Evolutionary conservation across 495 filamentous ascomycete species (phyloP).

Genomic region (Aspergillus campestris): DNA sequence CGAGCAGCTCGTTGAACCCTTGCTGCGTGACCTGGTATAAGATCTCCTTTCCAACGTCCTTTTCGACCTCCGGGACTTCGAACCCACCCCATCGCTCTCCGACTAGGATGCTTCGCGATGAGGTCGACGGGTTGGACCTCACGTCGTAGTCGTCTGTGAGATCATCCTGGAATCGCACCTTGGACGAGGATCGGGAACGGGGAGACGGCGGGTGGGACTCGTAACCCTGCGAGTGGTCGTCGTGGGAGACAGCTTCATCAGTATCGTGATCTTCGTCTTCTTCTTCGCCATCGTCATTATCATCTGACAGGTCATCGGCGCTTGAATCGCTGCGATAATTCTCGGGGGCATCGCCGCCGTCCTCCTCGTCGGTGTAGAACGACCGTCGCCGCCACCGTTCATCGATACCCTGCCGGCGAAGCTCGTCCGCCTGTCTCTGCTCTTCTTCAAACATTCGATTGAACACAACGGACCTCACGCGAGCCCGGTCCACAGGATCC

Average conservation of each 20-base stretch:
- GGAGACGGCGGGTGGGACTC: slow-evolving; percentile 46
- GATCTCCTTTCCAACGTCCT: slow-evolving; percentile 77
- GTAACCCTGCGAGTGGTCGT: slow-evolving; percentile 27
- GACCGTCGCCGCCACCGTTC: slow-evolving; percentile 65
- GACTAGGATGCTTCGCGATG: slow-evolving; percentile 64
- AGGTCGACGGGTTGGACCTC: slow-evolving; percentile 70
- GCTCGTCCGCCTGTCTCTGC: slow-evolving; percentile 29
- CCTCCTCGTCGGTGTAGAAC: slow-evolving; percentile 77
- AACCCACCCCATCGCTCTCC: slow-evolving; percentile 75
- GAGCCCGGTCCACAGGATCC: slow-evolving; percentile 31
- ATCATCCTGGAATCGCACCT: slow-evolving; percentile 76
- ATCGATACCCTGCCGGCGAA: slow-evolving; percentile 47
- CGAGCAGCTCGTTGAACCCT: slow-evolving; percentile 84
- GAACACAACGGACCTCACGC: slow-evolving; percentile 32
- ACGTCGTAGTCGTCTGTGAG: slow-evolving; percentile 57
- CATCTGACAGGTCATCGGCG: slow-evolving; percentile 21
- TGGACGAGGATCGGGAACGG: slow-evolving; percentile 75
- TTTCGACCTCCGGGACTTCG: slow-evolving; percentile 72
- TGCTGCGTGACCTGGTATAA: slow-evolving; percentile 85
- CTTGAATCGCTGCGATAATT: slow-evolving; percentile 59
- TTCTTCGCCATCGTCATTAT: too few relatives aligned
- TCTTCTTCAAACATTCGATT: slow-evolving; percentile 34
- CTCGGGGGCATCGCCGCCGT: slow-evolving; percentile 55
- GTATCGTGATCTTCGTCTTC: slow-evolving; percentile 16
- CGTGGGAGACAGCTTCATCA: slow-evolving; percentile 12